Conservation (phyloP, 2,329 filamentous ascomycete genomes). For the Arthroderma sp. region DNA sequence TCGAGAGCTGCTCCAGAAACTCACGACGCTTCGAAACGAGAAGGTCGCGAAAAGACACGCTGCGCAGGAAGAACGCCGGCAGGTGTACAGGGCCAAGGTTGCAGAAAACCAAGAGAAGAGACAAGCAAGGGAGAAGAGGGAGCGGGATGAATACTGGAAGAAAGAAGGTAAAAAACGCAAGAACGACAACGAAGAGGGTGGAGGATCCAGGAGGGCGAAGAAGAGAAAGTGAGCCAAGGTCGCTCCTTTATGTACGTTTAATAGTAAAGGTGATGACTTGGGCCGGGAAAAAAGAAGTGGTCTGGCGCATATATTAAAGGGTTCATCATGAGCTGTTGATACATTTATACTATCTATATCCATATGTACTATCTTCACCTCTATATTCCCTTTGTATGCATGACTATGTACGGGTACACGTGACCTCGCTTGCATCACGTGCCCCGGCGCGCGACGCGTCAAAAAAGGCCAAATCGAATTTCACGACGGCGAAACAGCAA, state of each 20-base stretch:
- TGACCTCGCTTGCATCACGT: conserved; percentile 1
- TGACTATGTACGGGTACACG: too few species aligned
- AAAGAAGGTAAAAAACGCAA: conserved; percentile 74
- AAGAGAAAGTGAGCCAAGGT: conserved; percentile 25
- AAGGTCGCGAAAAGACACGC: conserved; percentile 68
- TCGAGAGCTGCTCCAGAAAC: conserved; percentile 78
- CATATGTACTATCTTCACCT: not conserved
- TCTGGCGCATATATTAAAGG: not conserved
- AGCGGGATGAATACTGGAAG: conserved; percentile 85
- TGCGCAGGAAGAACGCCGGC: conserved; percentile 79
- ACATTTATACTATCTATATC: not conserved
- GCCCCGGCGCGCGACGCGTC: conserved; percentile 1
- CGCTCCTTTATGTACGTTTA: not conserved
- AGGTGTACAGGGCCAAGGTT: conserved; percentile 69
- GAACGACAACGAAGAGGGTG: conserved; percentile 39
- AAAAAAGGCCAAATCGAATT: not conserved
- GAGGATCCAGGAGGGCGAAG: conserved; percentile 26
- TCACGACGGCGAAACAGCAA: too few species aligned
- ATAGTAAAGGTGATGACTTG: too few species aligned
- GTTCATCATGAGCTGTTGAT: not conserved
- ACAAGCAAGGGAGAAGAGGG: conserved; percentile 71
- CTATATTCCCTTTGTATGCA: too few species aligned
- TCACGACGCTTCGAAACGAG: conserved; percentile 80
- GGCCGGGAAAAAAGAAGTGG: not conserved
- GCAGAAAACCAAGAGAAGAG: conserved; percentile 75